Evolutionary conservation across 2,329 filamentous ascomycete species (phyloP).

Genomic region (Coniochaeta ligniaria): DNA sequence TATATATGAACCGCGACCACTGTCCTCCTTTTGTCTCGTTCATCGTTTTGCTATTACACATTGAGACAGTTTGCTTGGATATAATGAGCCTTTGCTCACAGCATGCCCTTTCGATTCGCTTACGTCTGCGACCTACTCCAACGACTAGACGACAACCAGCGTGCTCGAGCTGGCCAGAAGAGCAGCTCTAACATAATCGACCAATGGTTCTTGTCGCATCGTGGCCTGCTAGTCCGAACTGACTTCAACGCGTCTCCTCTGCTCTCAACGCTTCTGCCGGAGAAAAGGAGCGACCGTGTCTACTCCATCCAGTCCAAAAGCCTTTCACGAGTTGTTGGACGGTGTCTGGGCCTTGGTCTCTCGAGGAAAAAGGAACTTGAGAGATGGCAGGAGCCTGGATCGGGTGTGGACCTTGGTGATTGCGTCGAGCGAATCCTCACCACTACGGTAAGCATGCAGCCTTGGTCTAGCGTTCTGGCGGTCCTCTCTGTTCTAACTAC

Average conservation of each 20-base stretch:
- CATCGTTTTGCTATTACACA: not conserved
- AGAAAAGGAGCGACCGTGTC: constrained; percentile 69
- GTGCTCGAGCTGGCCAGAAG: constrained; percentile 20
- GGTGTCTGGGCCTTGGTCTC: constrained; percentile 57
- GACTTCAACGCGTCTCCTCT: constrained; percentile 55
- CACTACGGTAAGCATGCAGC: constrained; percentile 41
- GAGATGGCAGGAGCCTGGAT: constrained; percentile 50
- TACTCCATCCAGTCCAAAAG: constrained; percentile 59
- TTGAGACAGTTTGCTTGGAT: not conserved
- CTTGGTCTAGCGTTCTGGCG: not conserved
- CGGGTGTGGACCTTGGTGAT: constrained; percentile 60
- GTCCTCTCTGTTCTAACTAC: constrained; percentile 20
- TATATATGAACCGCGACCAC: not conserved
- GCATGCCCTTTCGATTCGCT: constrained; percentile 62
- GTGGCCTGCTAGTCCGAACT: constrained; percentile 46
- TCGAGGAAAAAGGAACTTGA: constrained; percentile 55
- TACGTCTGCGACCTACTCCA: constrained; percentile 69
- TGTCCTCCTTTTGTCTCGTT: not conserved
- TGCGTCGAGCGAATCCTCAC: constrained; percentile 61
- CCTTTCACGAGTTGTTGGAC: constrained; percentile 61
- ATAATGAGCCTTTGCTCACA: not conserved
- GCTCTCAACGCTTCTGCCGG: constrained; percentile 69
- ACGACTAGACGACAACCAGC: constrained; percentile 45
- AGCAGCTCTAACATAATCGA: constrained; percentile 31
- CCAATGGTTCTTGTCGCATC: constrained; percentile 65